Evolutionary conservation across 2,329 filamentous ascomycete genomes (phyloP).

Genomic region (Purpureocillium lavendulum): DNA sequence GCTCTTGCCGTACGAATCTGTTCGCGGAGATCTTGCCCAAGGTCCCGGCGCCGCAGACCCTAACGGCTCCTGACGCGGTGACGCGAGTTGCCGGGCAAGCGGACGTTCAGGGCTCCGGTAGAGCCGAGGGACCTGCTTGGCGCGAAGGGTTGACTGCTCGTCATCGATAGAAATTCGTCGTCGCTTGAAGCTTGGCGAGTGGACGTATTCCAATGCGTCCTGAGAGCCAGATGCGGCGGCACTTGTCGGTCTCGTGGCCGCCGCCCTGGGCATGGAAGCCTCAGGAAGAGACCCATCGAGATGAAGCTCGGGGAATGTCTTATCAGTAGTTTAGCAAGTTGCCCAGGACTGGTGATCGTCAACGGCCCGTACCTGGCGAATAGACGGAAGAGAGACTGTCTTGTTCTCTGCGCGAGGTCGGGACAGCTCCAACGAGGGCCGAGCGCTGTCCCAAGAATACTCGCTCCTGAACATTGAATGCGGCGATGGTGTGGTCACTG

Average conservation of each 20-base stretch:
- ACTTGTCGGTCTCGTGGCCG: neutral
- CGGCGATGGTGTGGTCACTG: constrained; percentile 34
- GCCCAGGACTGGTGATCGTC: neutral
- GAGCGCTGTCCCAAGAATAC: constrained; percentile 28
- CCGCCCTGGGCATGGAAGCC: neutral
- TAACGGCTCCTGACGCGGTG: constrained; percentile 20
- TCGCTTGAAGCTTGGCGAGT: constrained; percentile 41
- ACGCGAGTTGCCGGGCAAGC: constrained; percentile 26
- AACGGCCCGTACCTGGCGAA: constrained; percentile 37
- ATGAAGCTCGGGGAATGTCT: constrained; percentile 34
- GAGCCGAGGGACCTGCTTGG: constrained; percentile 37
- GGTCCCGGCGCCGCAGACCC: constrained; percentile 17
- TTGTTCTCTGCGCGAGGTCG: constrained; percentile 28
- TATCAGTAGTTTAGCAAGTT: constrained; percentile 12
- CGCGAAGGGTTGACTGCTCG: constrained; percentile 28
- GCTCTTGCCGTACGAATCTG: neutral
- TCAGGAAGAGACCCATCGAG: constrained; percentile 11
- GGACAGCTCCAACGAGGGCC: constrained; percentile 22
- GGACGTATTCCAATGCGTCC: constrained; percentile 38
- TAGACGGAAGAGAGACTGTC: constrained; percentile 39
- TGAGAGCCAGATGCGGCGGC: constrained; percentile 1
- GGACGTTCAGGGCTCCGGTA: constrained; percentile 28
- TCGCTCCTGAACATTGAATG: constrained; percentile 31
- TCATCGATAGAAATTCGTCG: constrained; percentile 34
- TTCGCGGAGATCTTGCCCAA: constrained; percentile 21